These are phyloP conservation scores for Leptographium wingfieldii DNA, from an alignment of 2,329 filamentous ascomycete genomes.

Conservation along the genomic window DNA sequence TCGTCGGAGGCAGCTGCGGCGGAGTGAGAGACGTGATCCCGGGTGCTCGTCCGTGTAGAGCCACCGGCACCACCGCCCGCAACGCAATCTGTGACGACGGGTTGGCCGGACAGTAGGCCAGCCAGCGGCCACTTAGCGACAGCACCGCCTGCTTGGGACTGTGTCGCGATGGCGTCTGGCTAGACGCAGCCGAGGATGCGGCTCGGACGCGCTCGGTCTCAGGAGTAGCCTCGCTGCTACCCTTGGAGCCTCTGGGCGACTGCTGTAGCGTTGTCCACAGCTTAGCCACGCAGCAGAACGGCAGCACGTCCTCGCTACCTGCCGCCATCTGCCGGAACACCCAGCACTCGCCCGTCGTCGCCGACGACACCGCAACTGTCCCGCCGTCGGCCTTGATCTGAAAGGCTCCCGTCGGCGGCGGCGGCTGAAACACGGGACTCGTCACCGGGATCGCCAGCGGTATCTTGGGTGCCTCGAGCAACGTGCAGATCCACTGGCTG, in stretches of 20 bases:
- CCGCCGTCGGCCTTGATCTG: slow-evolving; percentile 60
- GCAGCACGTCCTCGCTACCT: slow-evolving; percentile 26
- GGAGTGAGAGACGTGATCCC: slow-evolving; percentile 49
- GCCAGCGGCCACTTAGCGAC: slow-evolving; percentile 59
- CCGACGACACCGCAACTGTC: slow-evolving; percentile 64
- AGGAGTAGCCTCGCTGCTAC: slow-evolving; percentile 20
- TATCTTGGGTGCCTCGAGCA: slow-evolving; percentile 58
- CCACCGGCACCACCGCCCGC: slow-evolving; percentile 50
- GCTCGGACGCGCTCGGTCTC: slow-evolving; percentile 20
- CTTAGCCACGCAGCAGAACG: slow-evolving; percentile 66
- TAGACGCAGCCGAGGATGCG: slow-evolving; percentile 24
- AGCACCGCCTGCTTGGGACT: slow-evolving; percentile 50
- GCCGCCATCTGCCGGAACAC: slow-evolving; percentile 47
- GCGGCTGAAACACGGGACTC: slow-evolving; percentile 54
- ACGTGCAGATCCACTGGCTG: slow-evolving; percentile 55
- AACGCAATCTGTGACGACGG: slow-evolving; percentile 58
- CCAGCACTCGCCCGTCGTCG: slow-evolving; percentile 76
- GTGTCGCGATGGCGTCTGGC: slow-evolving; percentile 23
- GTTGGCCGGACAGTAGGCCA: slow-evolving; percentile 64
- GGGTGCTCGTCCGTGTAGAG: slow-evolving; percentile 40
- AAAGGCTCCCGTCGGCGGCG: slow-evolving; percentile 59
- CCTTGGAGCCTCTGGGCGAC: slow-evolving; percentile 32
- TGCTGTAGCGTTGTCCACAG: slow-evolving; percentile 80
- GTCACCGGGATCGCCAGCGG: slow-evolving; percentile 44
- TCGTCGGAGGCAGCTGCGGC: slow-evolving; percentile 54